phyloP scores from a whole-genome alignment of 2,329 filamentous ascomycete genomes.

The Lasiodiplodia sp. region DNA sequence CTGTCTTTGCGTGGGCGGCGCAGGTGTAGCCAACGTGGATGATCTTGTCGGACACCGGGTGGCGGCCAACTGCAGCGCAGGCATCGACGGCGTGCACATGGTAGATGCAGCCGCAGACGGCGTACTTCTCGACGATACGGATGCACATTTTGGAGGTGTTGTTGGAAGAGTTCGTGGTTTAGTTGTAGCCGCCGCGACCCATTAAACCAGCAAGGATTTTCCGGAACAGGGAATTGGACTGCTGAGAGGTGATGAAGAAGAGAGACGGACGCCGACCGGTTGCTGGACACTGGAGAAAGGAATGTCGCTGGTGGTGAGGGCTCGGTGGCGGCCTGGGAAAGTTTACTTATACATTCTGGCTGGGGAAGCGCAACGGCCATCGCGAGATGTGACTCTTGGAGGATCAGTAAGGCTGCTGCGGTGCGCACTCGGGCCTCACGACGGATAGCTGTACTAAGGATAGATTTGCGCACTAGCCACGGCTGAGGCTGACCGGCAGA shows the following conservation, averaged over 20 bases:
- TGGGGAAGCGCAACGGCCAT: constrained; percentile 24
- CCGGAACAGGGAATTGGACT: constrained; percentile 6
- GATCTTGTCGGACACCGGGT: constrained; percentile 41
- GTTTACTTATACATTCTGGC: constrained; percentile 23
- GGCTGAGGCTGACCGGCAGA: constrained; percentile 29
- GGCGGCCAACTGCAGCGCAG: constrained; percentile 43
- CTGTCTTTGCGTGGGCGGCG: constrained; percentile 28
- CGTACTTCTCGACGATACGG: constrained; percentile 45
- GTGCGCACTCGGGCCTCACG: constrained; percentile 18
- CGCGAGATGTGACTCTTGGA: constrained; percentile 29
- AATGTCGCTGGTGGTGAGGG: constrained; percentile 14
- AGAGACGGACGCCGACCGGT: constrained; percentile 8
- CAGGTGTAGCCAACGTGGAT: constrained; percentile 43
- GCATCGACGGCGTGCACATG: constrained; percentile 46
- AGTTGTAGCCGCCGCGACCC: constrained; percentile 25
- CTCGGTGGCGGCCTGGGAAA: constrained; percentile 17
- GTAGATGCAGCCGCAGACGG: constrained; percentile 48
- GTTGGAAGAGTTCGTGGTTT: neutral
- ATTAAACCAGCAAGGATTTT: neutral
- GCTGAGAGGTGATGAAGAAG: neutral
- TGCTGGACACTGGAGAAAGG: constrained; percentile 1
- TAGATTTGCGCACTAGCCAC: constrained; percentile 30
- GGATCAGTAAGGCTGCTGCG: constrained; percentile 29
- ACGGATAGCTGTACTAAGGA: constrained; percentile 26
- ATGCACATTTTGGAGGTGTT: constrained; percentile 41